These are phyloP conservation scores for Furcasterigmium furcatum DNA, from an alignment of 2,329 filamentous ascomycete genomes.

Conservation along the genomic window DNA sequence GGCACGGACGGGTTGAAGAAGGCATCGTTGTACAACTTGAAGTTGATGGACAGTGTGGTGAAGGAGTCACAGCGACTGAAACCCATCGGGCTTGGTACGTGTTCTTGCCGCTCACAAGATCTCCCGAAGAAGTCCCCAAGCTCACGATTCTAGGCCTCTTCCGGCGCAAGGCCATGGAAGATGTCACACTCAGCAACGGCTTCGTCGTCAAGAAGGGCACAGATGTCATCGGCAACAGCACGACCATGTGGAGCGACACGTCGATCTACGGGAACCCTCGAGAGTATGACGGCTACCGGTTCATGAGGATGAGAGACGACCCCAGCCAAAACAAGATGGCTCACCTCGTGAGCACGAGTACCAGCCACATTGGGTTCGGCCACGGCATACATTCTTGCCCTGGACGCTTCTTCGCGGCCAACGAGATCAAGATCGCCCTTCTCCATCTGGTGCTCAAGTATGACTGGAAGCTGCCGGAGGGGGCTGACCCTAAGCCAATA, in stretches of 20 bases:
- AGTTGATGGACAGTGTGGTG: conserved; percentile 36
- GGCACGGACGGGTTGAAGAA: conserved; percentile 31
- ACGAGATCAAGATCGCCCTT: conserved; percentile 42
- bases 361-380: conserved; percentile 30
- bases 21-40: conserved; percentile 30
- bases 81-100: not conserved
- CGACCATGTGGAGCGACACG: not conserved
- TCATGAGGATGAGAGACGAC: conserved; percentile 2
- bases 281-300: conserved; percentile 3
- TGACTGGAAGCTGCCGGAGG: conserved; percentile 19
- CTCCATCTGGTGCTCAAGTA: conserved; percentile 36
- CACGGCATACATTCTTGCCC: conserved; percentile 35
- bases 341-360: conserved; percentile 36
- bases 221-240: no score
- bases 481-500: conserved; percentile 2
- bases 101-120: no score
- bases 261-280: conserved; percentile 1
- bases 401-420: conserved; percentile 40
- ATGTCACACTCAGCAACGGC: no score
- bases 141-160: no score
- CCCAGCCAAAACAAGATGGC: conserved; percentile 14
- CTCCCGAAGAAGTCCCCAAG: no score
- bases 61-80: conserved; percentile 31
- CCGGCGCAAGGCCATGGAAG: no score
- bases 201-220: no score